Evolutionary conservation across 1,139 yeast genomes (phyloP), one percentile per base, ranked within the genome.

Genomic region (Yamadazyma atmosphaerica): DNA sequence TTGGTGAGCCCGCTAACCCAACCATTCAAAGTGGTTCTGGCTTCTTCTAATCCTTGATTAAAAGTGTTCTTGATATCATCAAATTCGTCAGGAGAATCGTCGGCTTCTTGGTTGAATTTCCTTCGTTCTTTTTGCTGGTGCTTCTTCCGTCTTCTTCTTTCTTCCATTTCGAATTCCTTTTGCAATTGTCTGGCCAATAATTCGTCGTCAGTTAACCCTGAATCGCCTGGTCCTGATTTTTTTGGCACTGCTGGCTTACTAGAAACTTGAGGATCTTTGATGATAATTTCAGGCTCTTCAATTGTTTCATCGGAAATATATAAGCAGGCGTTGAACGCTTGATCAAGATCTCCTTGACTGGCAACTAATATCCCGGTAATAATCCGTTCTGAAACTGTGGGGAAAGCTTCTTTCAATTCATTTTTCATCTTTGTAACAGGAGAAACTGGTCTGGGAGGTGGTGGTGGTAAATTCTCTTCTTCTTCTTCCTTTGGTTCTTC

Each of bases 281-380:
- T 30, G 5, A 37, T 11, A 37, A 81, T 77, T 40, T 81, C 84
- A 11, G 88, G 83, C 51, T 74, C 74, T 55, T 77, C 81, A 8
- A 72, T 63, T 6, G 95, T 18, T 26, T 46, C 95, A 63, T 90
- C 97, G 11, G 88, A 81, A 44, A 86, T 67, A 49, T 79, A 87
- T 46, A 92, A 68, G 54, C 90, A 67, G 0, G 96, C 97, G 60
- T 84, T 85, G 68, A 90, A 90, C 0, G 97, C 95, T 0, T 87
- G 82, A 51, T 88, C 96, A 24, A 87, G 62, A 34, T 77, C 72
- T 18, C 95, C 96, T 36, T 75, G 79, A 13, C 95, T 81, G 2
- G 98, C 98, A 55, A 92, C 86, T 41, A 89, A 69, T 2, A 87
- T 84, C 18, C 95, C 90, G 35, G 83, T 79, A 46, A 88, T 72